Evolutionary conservation across 352 stramenopile genomes (phyloP).

Genomic region (Blastocystis sp.): DNA sequence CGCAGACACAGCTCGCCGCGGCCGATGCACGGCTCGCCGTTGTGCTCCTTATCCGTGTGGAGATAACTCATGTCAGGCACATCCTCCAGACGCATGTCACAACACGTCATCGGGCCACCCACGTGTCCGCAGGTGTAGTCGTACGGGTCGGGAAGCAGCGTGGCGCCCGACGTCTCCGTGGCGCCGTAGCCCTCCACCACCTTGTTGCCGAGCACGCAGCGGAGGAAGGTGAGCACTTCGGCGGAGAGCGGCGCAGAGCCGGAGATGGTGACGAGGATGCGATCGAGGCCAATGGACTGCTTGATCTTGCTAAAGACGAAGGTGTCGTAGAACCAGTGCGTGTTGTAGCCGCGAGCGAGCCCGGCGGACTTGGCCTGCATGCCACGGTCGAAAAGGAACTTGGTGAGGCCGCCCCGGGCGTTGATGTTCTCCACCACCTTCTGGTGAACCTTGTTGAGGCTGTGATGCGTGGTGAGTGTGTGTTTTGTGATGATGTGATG

Average conservation of each 20-base stretch:
- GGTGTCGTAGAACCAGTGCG: constrained; percentile 72
- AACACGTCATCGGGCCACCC: constrained; percentile 31
- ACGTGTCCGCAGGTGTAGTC: constrained; percentile 52
- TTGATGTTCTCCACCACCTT: constrained; percentile 67
- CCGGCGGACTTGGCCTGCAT: constrained; percentile 76
- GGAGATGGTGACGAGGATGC: constrained; percentile 25
- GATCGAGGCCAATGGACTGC: constrained; percentile 11
- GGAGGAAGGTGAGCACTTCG: constrained; percentile 30
- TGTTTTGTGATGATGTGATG: neutral
- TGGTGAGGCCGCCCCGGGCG: constrained; percentile 76
- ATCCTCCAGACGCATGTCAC: constrained; percentile 77
- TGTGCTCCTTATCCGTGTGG: constrained; percentile 37
- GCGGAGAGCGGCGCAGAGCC: constrained; percentile 49
- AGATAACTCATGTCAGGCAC: constrained; percentile 80
- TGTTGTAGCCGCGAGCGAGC: constrained; percentile 76
- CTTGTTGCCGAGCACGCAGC: constrained; percentile 49
- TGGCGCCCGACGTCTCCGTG: constrained; percentile 42
- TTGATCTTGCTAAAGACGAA: constrained; percentile 40
- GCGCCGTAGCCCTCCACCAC: constrained; percentile 57
- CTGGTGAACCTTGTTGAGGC: constrained; percentile 56
- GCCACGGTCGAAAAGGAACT: constrained; percentile 78
- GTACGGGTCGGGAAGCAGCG: neutral
- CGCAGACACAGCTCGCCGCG: constrained; percentile 71
- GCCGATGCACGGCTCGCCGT: constrained; percentile 33
- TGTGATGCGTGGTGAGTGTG: neutral